These are phyloP conservation scores for Fusarium udum DNA, from an alignment of 2,329 filamentous ascomycete species.

Conservation along the genomic window DNA sequence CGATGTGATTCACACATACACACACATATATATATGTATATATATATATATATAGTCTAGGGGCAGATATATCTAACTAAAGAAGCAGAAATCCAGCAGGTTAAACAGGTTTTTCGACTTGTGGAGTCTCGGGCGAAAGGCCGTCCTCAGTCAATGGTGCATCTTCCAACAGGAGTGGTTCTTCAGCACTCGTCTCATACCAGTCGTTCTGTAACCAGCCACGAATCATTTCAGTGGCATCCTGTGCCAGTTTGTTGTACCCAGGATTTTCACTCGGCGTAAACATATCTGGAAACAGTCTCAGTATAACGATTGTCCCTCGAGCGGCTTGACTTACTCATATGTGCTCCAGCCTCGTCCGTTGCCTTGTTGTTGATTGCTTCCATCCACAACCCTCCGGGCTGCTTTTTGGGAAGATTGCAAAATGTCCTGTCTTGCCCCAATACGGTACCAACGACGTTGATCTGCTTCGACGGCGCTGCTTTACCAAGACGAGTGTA, in stretches of 20 bases:
- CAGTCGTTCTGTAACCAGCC: constrained; percentile 72
- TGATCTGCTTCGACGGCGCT: constrained; percentile 63
- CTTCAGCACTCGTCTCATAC: constrained; percentile 66
- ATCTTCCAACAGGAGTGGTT: constrained; percentile 39
- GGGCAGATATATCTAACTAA: not conserved
- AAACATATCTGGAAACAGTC: constrained; percentile 70
- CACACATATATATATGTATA: not conserved
- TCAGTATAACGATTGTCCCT: constrained; percentile 1
- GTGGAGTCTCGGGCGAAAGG: not conserved
- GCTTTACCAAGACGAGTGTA: constrained; percentile 84
- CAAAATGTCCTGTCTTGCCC: constrained; percentile 87
- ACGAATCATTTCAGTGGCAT: constrained; percentile 71
- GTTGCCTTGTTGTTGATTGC: constrained; percentile 80
- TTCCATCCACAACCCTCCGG: constrained; percentile 69
- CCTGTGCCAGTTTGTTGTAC: constrained; percentile 72
- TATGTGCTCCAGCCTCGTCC: constrained; percentile 86
- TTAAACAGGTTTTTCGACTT: not conserved
- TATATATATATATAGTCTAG: not conserved
- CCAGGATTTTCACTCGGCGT: constrained; percentile 76
- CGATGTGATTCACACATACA: not conserved
- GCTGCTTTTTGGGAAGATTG: constrained; percentile 72
- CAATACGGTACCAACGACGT: constrained; percentile 66
- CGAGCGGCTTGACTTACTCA: constrained; percentile 58
- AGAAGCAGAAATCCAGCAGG: not conserved
- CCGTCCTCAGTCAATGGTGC: constrained; percentile 8